Evolutionary conservation across 108 stramenopile genomes (phyloP).

Genomic region (Cyclotella atomus): DNA sequence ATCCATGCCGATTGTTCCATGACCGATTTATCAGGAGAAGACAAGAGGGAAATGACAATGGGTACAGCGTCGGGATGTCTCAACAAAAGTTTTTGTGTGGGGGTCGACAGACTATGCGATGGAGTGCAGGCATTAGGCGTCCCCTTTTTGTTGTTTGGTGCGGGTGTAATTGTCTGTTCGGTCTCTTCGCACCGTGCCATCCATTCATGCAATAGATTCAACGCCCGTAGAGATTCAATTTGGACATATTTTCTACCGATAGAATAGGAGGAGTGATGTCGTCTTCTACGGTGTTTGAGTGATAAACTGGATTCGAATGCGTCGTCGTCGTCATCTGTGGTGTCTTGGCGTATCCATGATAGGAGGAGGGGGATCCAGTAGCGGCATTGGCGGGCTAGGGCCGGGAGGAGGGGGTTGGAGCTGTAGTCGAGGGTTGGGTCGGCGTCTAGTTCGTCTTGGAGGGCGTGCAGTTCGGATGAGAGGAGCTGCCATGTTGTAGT

Average conservation of each 20-base stretch:
- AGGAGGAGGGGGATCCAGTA: conserved; percentile 46
- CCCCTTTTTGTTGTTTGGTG: not conserved
- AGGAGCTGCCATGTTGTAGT: not conserved
- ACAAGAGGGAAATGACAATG: conserved; percentile 75
- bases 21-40: conserved; percentile 66
- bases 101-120: conserved; percentile 58
- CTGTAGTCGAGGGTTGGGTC: not conserved
- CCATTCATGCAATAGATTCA: conserved; percentile 31
- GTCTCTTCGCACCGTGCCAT: conserved; percentile 7
- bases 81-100: conserved; percentile 77
- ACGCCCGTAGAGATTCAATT: conserved; percentile 29
- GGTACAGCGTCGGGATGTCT: conserved; percentile 87
- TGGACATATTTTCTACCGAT: conserved; percentile 12
- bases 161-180: not conserved
- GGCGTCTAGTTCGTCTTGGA: not conserved
- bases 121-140: not conserved
- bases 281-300: not conserved
- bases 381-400: conserved; percentile 38
- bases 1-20: conserved; percentile 89
- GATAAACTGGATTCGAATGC: conserved; percentile 12
- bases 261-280: not conserved
- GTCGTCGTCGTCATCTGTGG: conserved; percentile 12
- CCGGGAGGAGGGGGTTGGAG: conserved; percentile 19
- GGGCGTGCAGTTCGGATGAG: not conserved
- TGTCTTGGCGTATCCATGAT: conserved; percentile 33